Percentiles rank a stretch among this genome's conserved stretches.
phyloP scores from a whole-genome alignment of 2,329 filamentous ascomycete genomes.

The Oidium heveae region DNA sequence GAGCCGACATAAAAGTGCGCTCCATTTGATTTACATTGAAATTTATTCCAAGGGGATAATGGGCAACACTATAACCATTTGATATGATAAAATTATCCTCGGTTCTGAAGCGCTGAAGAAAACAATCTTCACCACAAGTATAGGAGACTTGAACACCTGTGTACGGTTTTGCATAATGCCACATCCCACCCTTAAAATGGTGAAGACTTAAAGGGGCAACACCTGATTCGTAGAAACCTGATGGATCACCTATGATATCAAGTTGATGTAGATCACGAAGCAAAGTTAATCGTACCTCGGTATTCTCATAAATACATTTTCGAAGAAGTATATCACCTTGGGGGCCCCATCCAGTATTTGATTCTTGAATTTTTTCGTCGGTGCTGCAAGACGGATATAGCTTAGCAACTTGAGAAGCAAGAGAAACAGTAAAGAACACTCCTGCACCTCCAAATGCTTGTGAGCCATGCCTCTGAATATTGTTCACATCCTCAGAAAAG shows the following conservation, averaged over 20 bases:
- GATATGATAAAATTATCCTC: slow-evolving; percentile 11
- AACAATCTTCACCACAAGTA: slow-evolving; percentile 13
- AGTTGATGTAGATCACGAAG: slow-evolving; percentile 12
- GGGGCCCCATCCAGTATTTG: slow-evolving; percentile 31
- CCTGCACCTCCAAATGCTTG: slow-evolving; percentile 14
- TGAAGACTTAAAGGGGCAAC: slow-evolving; percentile 10
- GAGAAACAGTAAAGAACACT: slow-evolving; percentile 15
- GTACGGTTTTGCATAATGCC: slow-evolving; percentile 18
- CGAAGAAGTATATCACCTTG: slow-evolving; percentile 13
- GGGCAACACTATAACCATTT: slow-evolving; percentile 12
- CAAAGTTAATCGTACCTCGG: slow-evolving; percentile 11
- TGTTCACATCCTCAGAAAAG: slow-evolving; percentile 12
- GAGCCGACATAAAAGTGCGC: slow-evolving; percentile 9
- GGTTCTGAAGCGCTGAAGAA: slow-evolving; percentile 12
- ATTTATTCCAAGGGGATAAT: slow-evolving; percentile 11
- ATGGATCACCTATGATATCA: slow-evolving; percentile 11
- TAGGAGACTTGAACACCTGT: slow-evolving; percentile 10
- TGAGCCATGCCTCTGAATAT: slow-evolving; percentile 12
- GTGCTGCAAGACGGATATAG: slow-evolving; percentile 22
- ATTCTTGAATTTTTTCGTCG: slow-evolving; percentile 25
- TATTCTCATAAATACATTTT: slow-evolving; percentile 13
- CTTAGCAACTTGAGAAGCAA: slow-evolving; percentile 21
- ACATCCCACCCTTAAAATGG: slow-evolving; percentile 22
- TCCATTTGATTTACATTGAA: slow-evolving; percentile 13
- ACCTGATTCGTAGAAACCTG: slow-evolving; percentile 13